Conservation (phyloP, 2,329 filamentous ascomycete species). For the Chaetomium globosum region DNA sequence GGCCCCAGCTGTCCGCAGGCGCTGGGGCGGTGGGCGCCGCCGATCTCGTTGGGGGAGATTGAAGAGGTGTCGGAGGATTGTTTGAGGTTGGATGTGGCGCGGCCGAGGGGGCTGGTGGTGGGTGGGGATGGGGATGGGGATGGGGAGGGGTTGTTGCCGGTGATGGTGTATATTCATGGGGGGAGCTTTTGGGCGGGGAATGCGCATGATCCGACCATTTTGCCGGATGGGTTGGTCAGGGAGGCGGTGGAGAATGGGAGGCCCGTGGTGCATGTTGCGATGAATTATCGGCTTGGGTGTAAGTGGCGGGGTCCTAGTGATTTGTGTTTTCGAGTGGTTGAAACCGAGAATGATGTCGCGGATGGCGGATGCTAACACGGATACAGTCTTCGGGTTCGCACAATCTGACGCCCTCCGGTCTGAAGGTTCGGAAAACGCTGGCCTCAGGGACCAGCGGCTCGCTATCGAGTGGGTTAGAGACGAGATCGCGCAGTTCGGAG, state of each 20-base stretch:
- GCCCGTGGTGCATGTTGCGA: slow-evolving; percentile 12
- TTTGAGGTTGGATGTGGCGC: slow-evolving; percentile 10
- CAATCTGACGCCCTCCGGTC: slow-evolving; percentile 35
- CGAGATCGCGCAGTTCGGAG: slow-evolving; percentile 39
- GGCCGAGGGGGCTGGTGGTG: background rate
- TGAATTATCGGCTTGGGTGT: slow-evolving; percentile 38
- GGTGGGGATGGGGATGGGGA: no score
- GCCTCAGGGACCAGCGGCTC: slow-evolving; percentile 36
- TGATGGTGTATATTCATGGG: slow-evolving; percentile 17
- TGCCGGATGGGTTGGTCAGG: slow-evolving; percentile 12
- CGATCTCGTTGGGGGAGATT: slow-evolving; percentile 7
- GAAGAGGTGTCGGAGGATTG: slow-evolving; percentile 15
- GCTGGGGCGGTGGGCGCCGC: slow-evolving; percentile 4
- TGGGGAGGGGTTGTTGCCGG: background rate
- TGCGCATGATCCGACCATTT: slow-evolving; percentile 16
- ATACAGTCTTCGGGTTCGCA: slow-evolving; percentile 41
- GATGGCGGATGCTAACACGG: background rate
- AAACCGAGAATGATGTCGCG: no score
- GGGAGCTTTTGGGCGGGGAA: slow-evolving; percentile 13
- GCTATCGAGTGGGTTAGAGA: slow-evolving; percentile 39
- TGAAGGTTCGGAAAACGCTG: slow-evolving; percentile 38
- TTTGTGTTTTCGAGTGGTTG: no score
- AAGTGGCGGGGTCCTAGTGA: background rate
- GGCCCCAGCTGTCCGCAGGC: slow-evolving; percentile 16
- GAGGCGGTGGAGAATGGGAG: slow-evolving; percentile 13